phyloP scores from a whole-genome alignment of 768 basidiomycete genomes.

The Tylopilus sp. region DNA sequence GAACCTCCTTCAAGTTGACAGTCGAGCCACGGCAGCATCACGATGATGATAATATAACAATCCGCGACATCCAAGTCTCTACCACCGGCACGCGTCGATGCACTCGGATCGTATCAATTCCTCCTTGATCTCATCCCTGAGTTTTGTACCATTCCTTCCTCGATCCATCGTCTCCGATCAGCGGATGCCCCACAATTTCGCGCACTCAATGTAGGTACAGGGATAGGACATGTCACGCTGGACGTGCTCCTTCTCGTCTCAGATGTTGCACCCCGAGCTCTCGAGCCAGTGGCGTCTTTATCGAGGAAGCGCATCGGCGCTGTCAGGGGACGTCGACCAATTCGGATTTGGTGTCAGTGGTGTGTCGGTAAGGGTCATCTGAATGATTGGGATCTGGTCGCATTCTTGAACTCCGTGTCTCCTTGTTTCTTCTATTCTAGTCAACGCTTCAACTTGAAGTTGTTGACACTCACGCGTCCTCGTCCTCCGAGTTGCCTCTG shows the following conservation, averaged over 20 bases:
- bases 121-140: constrained; percentile 78
- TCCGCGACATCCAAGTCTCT: constrained; percentile 55
- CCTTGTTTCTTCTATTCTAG: too few relatives aligned
- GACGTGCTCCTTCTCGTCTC: constrained; percentile 87
- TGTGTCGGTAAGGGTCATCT: constrained; percentile 92
- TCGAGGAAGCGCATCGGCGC: constrained; percentile 58
- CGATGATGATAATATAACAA: too few relatives aligned
- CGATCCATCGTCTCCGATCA: constrained; percentile 49
- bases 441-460: too few relatives aligned
- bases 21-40: not conserved
- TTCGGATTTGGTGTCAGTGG: constrained; percentile 89
- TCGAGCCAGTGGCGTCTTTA: constrained; percentile 82
- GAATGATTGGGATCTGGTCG: constrained; percentile 68
- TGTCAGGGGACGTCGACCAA: constrained; percentile 36
- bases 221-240: constrained; percentile 88
- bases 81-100: constrained; percentile 86
- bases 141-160: constrained; percentile 73
- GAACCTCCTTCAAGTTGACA: too few relatives aligned
- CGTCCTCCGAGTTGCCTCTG: too few relatives aligned
- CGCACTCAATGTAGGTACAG: constrained; percentile 91
- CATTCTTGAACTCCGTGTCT: constrained; percentile 78
- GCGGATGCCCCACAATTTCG: constrained; percentile 42
- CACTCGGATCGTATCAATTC: constrained; percentile 86
- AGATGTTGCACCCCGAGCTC: constrained; percentile 82
- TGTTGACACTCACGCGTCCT: too few relatives aligned